A percentile compares a stretch with the other conserved stretches of the same genome.
Evolutionary conservation across 139 green algal genomes (phyloP).

Genomic region (Asterochloris sp.): DNA sequence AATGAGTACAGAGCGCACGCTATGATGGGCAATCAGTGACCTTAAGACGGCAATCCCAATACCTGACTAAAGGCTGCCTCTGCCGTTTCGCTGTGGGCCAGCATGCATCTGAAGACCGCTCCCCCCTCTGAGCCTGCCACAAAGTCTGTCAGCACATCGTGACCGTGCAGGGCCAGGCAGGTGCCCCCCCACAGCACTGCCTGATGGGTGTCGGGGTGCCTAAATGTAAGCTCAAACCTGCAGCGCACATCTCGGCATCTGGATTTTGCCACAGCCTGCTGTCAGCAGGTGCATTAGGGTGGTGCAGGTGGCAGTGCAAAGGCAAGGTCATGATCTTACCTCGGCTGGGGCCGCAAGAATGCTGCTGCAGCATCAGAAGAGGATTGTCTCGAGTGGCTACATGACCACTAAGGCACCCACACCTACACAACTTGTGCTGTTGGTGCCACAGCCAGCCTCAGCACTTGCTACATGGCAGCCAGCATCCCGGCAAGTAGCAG

Average conservation of each 20-base stretch:
- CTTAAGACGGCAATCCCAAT: neutral
- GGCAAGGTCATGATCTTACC: neutral
- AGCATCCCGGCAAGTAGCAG: neutral
- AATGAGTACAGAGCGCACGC: neutral
- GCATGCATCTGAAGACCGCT: constrained; percentile 34
- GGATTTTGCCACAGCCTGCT: neutral
- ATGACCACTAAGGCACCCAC: neutral
- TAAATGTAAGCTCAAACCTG: constrained; percentile 56
- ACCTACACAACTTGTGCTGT: neutral
- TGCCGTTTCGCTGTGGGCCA: constrained; percentile 12
- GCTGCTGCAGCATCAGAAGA: neutral
- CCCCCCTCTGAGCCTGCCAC: constrained; percentile 52
- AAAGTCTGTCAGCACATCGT: constrained; percentile 18
- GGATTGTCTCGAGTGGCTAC: neutral
- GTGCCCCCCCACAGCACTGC: constrained; percentile 47
- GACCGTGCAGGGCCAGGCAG: constrained; percentile 44
- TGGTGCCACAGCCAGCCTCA: no score
- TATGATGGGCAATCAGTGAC: neutral
- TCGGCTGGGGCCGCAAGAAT: neutral
- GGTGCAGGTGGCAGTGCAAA: neutral
- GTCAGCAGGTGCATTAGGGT: neutral
- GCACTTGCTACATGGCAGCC: no score
- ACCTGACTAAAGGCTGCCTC: constrained; percentile 21
- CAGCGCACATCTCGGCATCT: neutral
- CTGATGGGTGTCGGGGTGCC: constrained; percentile 32